Percentiles rank a stretch among this genome's conserved stretches.
Conservation (phyloP, 495 filamentous ascomycete species). For the Neurospora discreta region DNA sequence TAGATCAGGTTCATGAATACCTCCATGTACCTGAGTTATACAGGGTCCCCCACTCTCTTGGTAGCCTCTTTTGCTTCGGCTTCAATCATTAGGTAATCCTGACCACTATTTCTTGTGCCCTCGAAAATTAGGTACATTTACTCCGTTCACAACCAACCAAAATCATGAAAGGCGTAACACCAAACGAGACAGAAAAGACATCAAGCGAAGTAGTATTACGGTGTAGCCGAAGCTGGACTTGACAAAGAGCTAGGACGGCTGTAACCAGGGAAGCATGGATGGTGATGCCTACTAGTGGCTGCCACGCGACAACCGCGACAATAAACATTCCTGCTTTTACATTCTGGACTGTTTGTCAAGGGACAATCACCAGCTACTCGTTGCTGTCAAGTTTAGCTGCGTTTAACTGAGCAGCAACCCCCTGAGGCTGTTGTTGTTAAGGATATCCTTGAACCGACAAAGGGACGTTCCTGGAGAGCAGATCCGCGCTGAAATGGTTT, state of each 20-base stretch:
- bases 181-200: too few relatives aligned
- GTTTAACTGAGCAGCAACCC: background rate
- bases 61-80: background rate
- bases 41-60: background rate
- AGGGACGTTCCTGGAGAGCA: background rate
- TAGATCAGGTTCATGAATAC: background rate
- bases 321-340: background rate
- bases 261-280: background rate
- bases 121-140: background rate
- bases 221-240: too few relatives aligned
- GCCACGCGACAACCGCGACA: background rate
- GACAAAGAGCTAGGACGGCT: background rate
- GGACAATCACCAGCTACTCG: background rate
- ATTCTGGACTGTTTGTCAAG: background rate
- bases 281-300: background rate
- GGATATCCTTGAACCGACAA: background rate
- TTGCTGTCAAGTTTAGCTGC: background rate
- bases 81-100: background rate
- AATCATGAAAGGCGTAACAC: too few relatives aligned
- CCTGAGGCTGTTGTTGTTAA: background rate
- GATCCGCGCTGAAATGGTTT: background rate
- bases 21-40: too few relatives aligned
- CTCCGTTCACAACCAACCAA: background rate
- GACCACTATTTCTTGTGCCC: background rate
- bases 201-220: too few relatives aligned